A percentile compares a stretch with the other conserved stretches of the same genome.
phyloP scores from a whole-genome alignment of 2,329 filamentous ascomycete species.

The Tolypocladium tundrense region DNA sequence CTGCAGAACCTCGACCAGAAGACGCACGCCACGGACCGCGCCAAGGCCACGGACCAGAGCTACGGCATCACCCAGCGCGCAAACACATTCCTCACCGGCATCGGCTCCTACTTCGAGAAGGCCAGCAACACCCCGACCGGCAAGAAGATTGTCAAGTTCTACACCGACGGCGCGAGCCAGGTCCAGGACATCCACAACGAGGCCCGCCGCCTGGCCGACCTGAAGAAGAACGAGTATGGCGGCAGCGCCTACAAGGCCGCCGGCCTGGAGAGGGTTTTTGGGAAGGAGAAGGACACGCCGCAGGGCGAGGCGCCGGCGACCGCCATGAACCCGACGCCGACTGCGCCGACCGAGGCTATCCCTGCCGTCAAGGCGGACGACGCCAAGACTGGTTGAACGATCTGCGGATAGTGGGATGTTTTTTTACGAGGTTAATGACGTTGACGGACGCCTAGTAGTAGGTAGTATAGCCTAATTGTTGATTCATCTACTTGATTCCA shows the following conservation, averaged over 20 bases:
- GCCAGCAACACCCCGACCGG: constrained; percentile 79
- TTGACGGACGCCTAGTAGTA: background rate
- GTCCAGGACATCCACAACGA: constrained; percentile 90
- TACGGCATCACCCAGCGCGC: constrained; percentile 74
- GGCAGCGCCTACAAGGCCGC: constrained; percentile 49
- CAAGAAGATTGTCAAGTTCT: constrained; percentile 80
- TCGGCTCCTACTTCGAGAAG: constrained; percentile 91
- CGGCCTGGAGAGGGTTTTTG: constrained; percentile 47
- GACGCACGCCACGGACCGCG: constrained; percentile 80
- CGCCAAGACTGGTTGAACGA: constrained; percentile 12
- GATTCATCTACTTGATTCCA: background rate
- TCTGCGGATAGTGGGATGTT: background rate
- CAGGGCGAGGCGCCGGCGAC: constrained; percentile 7
- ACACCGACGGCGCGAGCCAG: constrained; percentile 74
- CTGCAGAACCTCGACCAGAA: constrained; percentile 71
- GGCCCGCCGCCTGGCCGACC: constrained; percentile 74
- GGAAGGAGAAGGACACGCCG: constrained; percentile 35
- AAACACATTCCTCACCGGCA: constrained; percentile 49
- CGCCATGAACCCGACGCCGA: background rate
- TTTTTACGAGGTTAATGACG: background rate
- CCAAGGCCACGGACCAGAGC: constrained; percentile 71
- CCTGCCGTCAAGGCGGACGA: constrained; percentile 13
- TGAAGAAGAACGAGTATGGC: constrained; percentile 63
- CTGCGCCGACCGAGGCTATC: constrained; percentile 2
- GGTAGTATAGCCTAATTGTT: background rate